A percentile compares a stretch with the other conserved stretches of the same genome.
phyloP scores from a whole-genome alignment of 768 basidiomycete species.

The Hericium rajendrae region DNA sequence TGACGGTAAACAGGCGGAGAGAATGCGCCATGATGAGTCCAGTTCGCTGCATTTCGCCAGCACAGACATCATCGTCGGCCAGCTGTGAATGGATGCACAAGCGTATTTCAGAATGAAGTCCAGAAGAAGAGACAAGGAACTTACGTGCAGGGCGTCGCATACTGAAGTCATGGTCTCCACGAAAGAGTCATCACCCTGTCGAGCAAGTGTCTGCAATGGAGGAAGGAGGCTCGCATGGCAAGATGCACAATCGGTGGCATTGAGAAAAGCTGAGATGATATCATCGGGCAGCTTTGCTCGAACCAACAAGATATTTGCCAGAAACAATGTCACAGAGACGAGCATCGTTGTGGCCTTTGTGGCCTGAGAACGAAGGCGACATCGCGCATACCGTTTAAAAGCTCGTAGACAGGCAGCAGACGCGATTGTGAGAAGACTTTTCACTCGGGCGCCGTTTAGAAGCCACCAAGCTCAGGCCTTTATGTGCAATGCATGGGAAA shows the following conservation, averaged over 20 bases:
- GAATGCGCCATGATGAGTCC: constrained; percentile 1
- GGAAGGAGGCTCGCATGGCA: neutral
- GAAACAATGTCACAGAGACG: no score
- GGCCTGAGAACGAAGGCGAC: no score
- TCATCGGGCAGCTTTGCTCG: neutral
- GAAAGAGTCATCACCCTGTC: neutral
- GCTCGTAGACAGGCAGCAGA: no score
- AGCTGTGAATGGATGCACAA: neutral
- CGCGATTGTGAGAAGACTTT: no score
- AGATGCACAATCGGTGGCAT: neutral
- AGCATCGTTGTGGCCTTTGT: no score
- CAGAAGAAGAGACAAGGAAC: neutral
- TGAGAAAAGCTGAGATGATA: neutral
- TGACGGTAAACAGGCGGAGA: neutral
- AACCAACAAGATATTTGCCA: neutral
- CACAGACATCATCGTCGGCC: constrained; percentile 1
- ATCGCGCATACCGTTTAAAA: no score
- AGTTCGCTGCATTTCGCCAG: neutral
- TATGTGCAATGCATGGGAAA: no score
- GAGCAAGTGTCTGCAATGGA: neutral
- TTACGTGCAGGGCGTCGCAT: neutral
- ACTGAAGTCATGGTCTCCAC: neutral
- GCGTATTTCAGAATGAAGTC: no score
- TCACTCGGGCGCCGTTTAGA: no score
- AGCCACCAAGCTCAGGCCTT: no score